Evolutionary conservation across 228 moss, liverwort and hornwort genomes (phyloP).

Genomic region (Sphagnum fallax): DNA sequence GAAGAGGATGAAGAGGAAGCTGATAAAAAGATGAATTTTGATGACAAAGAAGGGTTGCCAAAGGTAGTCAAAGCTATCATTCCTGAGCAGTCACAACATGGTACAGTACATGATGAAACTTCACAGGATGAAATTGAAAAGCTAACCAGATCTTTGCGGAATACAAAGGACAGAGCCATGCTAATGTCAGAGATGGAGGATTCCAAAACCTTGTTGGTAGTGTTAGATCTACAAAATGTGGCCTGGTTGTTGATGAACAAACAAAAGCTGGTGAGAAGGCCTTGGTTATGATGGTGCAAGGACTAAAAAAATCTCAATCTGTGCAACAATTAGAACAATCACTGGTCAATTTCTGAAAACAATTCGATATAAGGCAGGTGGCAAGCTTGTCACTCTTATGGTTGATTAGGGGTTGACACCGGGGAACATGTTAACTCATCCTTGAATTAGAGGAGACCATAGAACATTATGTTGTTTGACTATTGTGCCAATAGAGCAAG

Average conservation of each 20-base stretch:
- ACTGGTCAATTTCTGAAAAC: not conserved
- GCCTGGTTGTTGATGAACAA: conserved; percentile 1
- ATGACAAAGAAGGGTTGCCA: not conserved
- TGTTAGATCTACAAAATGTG: not conserved
- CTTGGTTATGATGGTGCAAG: no score
- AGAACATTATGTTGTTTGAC: conserved; percentile 4
- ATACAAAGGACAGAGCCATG: not conserved
- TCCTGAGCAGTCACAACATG: no score
- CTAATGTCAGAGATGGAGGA: not conserved
- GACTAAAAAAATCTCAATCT: no score
- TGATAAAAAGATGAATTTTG: not conserved
- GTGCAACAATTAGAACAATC: not conserved
- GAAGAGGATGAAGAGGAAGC: conserved; percentile 10
- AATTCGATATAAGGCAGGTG: not conserved
- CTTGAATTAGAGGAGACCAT: conserved; percentile 1
- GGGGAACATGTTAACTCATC: conserved; percentile 2
- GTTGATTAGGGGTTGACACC: conserved; percentile 22
- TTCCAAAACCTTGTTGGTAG: not conserved
- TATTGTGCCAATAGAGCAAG: conserved; percentile 6
- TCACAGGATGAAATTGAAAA: not conserved
- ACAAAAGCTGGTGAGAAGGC: not conserved
- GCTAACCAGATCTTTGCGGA: no score
- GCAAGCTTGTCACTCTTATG: conserved; percentile 15
- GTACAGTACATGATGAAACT: not conserved
- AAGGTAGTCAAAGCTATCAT: no score